phyloP scores from a whole-genome alignment of 1,284 basidiomycete genomes.

The Schizophyllum amplum region DNA sequence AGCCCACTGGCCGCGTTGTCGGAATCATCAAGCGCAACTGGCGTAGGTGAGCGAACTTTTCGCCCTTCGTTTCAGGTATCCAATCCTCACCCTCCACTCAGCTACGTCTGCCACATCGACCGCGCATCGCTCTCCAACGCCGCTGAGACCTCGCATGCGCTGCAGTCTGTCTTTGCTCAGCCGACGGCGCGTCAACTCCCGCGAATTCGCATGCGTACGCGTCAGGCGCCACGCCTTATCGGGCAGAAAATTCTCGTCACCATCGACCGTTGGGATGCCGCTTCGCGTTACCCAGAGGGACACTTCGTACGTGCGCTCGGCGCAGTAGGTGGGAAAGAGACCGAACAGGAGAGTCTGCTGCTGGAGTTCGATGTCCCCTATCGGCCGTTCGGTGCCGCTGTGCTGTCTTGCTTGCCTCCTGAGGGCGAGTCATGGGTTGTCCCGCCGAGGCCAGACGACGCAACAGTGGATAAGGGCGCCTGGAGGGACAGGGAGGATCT shows the following conservation, averaged over 20 bases:
- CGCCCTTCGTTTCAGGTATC: background rate
- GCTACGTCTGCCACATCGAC: slow-evolving; percentile 96
- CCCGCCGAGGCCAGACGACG: slow-evolving; percentile 56
- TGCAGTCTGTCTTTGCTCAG: slow-evolving; percentile 92
- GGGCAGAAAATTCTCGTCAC: slow-evolving; percentile 95
- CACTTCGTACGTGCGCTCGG: slow-evolving; percentile 95
- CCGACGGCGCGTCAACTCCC: slow-evolving; percentile 91
- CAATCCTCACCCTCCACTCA: slow-evolving; percentile 19
- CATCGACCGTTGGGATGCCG: slow-evolving; percentile 86
- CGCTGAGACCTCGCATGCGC: slow-evolving; percentile 73
- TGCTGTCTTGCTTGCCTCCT: slow-evolving; percentile 83
- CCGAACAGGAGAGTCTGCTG: slow-evolving; percentile 91
- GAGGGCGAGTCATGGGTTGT: slow-evolving; percentile 95
- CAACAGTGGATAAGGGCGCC: slow-evolving; percentile 32
- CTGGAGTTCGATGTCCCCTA: slow-evolving; percentile 97
- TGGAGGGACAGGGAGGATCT: slow-evolving; percentile 92
- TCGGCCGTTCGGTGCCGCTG: slow-evolving; percentile 91
- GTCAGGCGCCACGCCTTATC: slow-evolving; percentile 84
- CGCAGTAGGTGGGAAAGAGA: slow-evolving; percentile 88
- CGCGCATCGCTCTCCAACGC: slow-evolving; percentile 78
- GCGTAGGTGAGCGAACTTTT: slow-evolving; percentile 57
- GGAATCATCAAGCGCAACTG: slow-evolving; percentile 94
- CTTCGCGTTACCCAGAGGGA: slow-evolving; percentile 92
- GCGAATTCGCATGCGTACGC: slow-evolving; percentile 89
- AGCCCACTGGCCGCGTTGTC: slow-evolving; percentile 89